These are phyloP conservation scores for Cladophialophora chaetospira DNA, from an alignment of 2,329 filamentous ascomycete species.

Conservation along the genomic window DNA sequence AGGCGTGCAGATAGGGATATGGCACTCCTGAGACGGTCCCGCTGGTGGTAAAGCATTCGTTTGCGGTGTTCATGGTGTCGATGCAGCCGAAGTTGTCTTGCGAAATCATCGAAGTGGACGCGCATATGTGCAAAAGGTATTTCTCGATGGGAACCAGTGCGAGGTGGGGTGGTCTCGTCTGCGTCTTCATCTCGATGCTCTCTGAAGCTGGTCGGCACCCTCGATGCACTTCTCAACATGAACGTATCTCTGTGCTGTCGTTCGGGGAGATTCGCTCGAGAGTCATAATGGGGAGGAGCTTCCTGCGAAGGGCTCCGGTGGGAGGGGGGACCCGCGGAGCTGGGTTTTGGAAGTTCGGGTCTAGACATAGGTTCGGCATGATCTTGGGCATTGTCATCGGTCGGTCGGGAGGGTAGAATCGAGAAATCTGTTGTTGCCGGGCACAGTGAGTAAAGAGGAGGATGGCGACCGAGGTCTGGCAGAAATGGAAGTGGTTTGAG, in stretches of 20 bases:
- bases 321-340: slow-evolving; percentile 19
- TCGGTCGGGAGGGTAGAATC: not conserved
- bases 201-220: not conserved
- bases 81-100: slow-evolving; percentile 44
- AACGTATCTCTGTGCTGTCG: not conserved
- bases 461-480: not conserved
- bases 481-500: slow-evolving; percentile 1
- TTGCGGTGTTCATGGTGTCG: slow-evolving; percentile 46
- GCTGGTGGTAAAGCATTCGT: slow-evolving; percentile 43
- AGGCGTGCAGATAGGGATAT: slow-evolving; percentile 48
- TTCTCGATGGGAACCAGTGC: slow-evolving; percentile 11
- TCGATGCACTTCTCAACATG: slow-evolving; percentile 7
- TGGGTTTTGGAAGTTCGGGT: slow-evolving; percentile 23
- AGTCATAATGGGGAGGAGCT: slow-evolving; percentile 12
- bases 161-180: not conserved
- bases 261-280: not conserved
- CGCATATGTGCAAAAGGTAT: slow-evolving; percentile 31
- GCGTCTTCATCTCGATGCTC: not conserved
- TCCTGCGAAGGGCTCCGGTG: slow-evolving; percentile 6
- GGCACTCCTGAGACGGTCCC: slow-evolving; percentile 45
- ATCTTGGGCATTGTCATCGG: slow-evolving; percentile 28
- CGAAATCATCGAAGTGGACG: slow-evolving; percentile 49
- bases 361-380: slow-evolving; percentile 30
- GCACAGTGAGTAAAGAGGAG: slow-evolving; percentile 11
- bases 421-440: slow-evolving; percentile 9